Evolutionary conservation across 2,329 filamentous ascomycete species (phyloP).

Genomic region (Dactylellina haptotyla): DNA sequence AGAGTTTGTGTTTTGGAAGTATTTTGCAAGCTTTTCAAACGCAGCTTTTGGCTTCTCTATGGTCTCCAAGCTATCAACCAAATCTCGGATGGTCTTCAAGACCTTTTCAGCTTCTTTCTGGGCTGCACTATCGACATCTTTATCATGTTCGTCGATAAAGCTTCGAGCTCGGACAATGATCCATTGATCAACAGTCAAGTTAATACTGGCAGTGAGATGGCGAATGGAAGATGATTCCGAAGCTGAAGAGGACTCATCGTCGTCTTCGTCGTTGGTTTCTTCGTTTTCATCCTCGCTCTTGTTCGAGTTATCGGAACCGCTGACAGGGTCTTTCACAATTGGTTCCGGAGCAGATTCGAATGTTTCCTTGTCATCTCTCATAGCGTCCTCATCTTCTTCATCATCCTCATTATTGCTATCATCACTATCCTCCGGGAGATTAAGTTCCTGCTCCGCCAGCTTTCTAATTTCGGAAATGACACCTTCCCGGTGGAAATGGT

Average conservation of each 20-base stretch:
- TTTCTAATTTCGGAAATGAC: slow-evolving; percentile 91
- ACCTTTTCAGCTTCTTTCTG: slow-evolving; percentile 82
- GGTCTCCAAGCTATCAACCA: slow-evolving; percentile 69
- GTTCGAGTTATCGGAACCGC: slow-evolving; percentile 59
- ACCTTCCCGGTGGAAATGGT: slow-evolving; percentile 96
- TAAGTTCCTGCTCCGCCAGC: slow-evolving; percentile 69
- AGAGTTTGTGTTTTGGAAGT: slow-evolving; percentile 79
- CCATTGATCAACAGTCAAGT: slow-evolving; percentile 66
- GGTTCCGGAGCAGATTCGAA: slow-evolving; percentile 60
- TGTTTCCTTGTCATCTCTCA: slow-evolving; percentile 66
- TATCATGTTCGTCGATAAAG: slow-evolving; percentile 85
- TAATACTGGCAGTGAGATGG: slow-evolving; percentile 54
- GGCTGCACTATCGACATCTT: slow-evolving; percentile 75
- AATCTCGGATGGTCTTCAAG: slow-evolving; percentile 74
- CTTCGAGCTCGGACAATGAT: slow-evolving; percentile 81
- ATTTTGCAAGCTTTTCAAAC: slow-evolving; percentile 79
- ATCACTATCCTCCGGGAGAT: slow-evolving; percentile 53
- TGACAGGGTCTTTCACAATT: slow-evolving; percentile 61
- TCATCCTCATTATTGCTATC: slow-evolving; percentile 43
- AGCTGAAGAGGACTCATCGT: slow-evolving; percentile 33
- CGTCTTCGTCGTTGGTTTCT: slow-evolving; percentile 58
- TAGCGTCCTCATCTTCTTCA: slow-evolving; percentile 64
- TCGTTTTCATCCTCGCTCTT: slow-evolving; percentile 62
- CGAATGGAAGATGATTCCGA: slow-evolving; percentile 56
- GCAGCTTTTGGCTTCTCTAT: slow-evolving; percentile 70